Base-by-base conservation (phyloP, 768 basidiomycete genomes). In the Russula emetica region DNA sequence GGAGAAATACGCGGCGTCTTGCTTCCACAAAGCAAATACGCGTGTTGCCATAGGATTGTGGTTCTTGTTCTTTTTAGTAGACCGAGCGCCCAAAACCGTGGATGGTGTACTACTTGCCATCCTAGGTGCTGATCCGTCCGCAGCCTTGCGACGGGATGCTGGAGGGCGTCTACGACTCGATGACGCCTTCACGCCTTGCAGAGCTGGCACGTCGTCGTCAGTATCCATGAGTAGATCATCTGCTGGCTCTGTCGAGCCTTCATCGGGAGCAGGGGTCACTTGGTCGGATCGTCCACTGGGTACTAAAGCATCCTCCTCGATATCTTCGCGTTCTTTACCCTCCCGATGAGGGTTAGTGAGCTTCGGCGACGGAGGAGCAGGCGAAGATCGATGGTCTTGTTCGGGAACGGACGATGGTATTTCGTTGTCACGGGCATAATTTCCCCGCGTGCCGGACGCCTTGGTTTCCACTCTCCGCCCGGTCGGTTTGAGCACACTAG, bases 1-100 rank as follows among this genome's bases (percentile, higher is more conserved):
- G 20, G 83, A 73, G 70, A 85, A 88, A 74, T 79, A 92, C 67
- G 79, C 78, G 4, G 79, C 80, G 55, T 84, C 83, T 51, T 75
- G 73, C 65, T 77, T 82, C 88, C 87, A 90, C 13, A 86, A 70
- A 10, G 86, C 88, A 68, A 88, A 85, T n/a, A 91, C 85, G 6
- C 83, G 82, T 14, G 85, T 86, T 24, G 80, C 76, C 7, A 59
- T 24, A 22, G 61, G 42, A 22, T 70, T 67, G 7, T 71, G 67
- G 11, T 50, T 55, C 16, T 71, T 72, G 32, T 34, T 45, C 36
- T 67, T 66, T 62, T 72, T 73, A 5, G 61, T 34, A 6, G 69
- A 40, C 2, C 69, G 63, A 44, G 26, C 36, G 16, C 26, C 53
- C n/a, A 66, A 67, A 49, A 47, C 68, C 38, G 53, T 54, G 69